Base-by-base conservation (phyloP, 495 filamentous ascomycete species). In the Daldinia grandis region DNA sequence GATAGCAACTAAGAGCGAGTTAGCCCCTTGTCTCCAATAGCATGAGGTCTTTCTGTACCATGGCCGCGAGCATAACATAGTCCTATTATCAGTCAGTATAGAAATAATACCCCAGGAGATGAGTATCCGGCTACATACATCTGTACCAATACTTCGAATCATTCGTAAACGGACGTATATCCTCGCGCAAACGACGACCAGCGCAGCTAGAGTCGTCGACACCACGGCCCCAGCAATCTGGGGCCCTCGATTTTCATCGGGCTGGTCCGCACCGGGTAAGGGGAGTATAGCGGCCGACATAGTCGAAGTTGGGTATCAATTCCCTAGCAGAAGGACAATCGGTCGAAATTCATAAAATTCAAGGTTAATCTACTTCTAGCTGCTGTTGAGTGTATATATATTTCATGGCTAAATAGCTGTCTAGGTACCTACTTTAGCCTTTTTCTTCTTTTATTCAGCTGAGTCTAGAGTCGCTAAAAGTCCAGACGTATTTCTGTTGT, bases 91-190 rank as follows among this genome's bases (percentile, higher is more conserved):
- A 44, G 38, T 63, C 40, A 63, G 59, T 30, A 31, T n/a, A 30
- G 31, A 33, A 33, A 4, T 12, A 37, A 7, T 33, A 4, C 24
- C 8, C 9, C n/a, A 40, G 12, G 5, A 30, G n/a, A 28, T 17
- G 1, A 19, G 14, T 0, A 8, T 66, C 58, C 66, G 78, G 58
- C 82, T 28, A 10, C 70, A 56, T 71, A 78, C 86, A 77, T 88
- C 86, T 25, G 71, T 55, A 2, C 85, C 85, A 5, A 85, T 50
- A 40, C 78, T 83, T 19, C 78, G 80, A 27, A 84, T 64, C 59
- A 87, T 76, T 21, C 69, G 68, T 6, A 74, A 37, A 8, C 85
- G 83, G 47, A 86, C 85, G 44, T 78, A 87, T 27, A 87, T 76
- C 50, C 86, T 79, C 19, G 54, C 44, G n/a, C 27, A 49, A 37